These are phyloP conservation scores for Arthrinium phaeospermum DNA, from an alignment of 2,329 filamentous ascomycete genomes.

Conservation along the genomic window DNA sequence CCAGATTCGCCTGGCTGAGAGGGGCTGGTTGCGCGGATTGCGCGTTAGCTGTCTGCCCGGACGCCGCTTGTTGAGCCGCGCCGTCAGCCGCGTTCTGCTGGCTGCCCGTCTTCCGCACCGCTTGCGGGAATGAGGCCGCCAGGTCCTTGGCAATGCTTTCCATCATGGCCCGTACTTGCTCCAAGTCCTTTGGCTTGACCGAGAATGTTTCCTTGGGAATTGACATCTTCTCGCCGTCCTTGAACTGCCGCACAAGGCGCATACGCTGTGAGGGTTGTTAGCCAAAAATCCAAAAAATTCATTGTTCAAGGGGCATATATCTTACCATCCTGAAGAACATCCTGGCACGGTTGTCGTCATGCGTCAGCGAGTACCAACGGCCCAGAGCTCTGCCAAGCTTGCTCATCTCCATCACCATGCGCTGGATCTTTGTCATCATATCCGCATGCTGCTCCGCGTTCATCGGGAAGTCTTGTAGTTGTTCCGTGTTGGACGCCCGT, in stretches of 20 bases:
- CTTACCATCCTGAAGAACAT: constrained; percentile 61
- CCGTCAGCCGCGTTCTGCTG: constrained; percentile 21
- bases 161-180: constrained; percentile 53
- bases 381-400: constrained; percentile 51
- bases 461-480: constrained; percentile 54
- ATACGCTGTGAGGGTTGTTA: constrained; percentile 53
- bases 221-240: constrained; percentile 45
- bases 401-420: constrained; percentile 48
- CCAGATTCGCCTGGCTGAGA: constrained; percentile 54
- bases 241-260: constrained; percentile 59
- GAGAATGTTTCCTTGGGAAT: constrained; percentile 56
- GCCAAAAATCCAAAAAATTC: constrained; percentile 23
- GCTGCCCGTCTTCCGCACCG: neutral
- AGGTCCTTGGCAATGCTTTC: constrained; percentile 59
- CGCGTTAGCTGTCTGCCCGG: constrained; percentile 34
- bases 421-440: constrained; percentile 49
- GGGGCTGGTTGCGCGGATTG: constrained; percentile 41
- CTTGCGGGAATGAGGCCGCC: constrained; percentile 28
- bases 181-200: constrained; percentile 57
- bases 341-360: constrained; percentile 55
- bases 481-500: constrained; percentile 44
- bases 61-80: constrained; percentile 35
- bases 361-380: constrained; percentile 55
- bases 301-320: constrained; percentile 25
- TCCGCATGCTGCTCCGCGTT: constrained; percentile 50